Conservation (phyloP, 2,329 filamentous ascomycete species). For the Neonectria faginata region DNA sequence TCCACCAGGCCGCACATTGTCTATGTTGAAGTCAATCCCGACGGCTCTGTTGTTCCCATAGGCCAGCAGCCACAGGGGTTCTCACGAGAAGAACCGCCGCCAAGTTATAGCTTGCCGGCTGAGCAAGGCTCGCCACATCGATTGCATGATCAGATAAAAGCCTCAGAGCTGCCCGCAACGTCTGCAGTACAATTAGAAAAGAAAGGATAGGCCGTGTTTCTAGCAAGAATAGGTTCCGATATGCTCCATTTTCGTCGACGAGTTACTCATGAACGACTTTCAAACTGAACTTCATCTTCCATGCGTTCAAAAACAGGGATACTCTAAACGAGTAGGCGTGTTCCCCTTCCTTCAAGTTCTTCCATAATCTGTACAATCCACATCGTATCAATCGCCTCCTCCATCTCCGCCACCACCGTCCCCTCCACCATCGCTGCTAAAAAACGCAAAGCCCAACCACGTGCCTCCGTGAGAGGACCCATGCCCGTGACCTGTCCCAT, state of each 20-base stretch:
- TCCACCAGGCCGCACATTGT: slow-evolving; percentile 8
- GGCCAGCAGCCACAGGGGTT: slow-evolving; percentile 1
- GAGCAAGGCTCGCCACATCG: not conserved
- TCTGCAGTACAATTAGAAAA: not conserved
- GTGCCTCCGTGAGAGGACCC: not conserved
- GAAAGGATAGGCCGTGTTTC: not conserved
- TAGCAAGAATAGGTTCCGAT: too few relatives aligned
- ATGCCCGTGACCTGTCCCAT: not conserved
- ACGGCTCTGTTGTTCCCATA: not conserved
- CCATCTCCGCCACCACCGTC: not conserved
- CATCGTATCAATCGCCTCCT: slow-evolving; percentile 5
- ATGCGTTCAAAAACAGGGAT: too few relatives aligned
- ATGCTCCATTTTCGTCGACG: too few relatives aligned
- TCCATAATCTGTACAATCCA: too few relatives aligned
- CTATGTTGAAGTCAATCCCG: slow-evolving; percentile 8
- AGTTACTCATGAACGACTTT: too few relatives aligned
- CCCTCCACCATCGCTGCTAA: slow-evolving; percentile 10
- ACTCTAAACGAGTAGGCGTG: too few relatives aligned
- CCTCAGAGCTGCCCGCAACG: not conserved
- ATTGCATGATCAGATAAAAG: not conserved
- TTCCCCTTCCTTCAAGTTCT: too few relatives aligned
- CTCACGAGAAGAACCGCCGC: not conserved
- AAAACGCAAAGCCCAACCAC: slow-evolving; percentile 13
- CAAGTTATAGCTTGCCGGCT: not conserved
- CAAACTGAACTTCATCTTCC: too few relatives aligned